Conservation (phyloP, 345 rosid genomes). For the Punica granatum region DNA sequence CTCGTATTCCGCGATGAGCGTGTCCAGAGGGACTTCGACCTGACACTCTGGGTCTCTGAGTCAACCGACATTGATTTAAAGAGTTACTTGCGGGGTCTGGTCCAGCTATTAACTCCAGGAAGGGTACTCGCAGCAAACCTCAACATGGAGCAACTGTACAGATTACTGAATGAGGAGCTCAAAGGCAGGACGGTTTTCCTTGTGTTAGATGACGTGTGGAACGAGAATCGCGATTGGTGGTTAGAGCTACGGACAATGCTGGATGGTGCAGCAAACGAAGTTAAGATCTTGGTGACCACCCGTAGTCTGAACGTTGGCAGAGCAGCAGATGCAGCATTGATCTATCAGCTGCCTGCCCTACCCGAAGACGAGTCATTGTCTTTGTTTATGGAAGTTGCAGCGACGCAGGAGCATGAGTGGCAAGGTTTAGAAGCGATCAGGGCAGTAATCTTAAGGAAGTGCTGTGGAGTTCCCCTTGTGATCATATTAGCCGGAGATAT, state of each 20-base stretch:
- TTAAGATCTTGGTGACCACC: slow-evolving; percentile 3
- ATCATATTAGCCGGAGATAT: not conserved
- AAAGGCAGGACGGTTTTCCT: not conserved
- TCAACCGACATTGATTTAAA: not conserved
- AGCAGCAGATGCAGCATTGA: accelerated
- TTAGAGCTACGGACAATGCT: not conserved
- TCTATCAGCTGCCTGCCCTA: not conserved
- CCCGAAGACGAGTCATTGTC: not conserved
- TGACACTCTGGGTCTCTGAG: not conserved
- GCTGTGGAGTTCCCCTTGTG: not conserved
- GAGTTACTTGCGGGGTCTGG: not conserved
- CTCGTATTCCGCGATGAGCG: not conserved
- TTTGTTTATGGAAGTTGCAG: not conserved
- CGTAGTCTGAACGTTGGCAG: not conserved
- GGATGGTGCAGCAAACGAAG: not conserved
- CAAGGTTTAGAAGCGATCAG: not conserved
- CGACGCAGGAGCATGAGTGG: accelerated
- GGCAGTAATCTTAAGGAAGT: not conserved
- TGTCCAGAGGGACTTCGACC: not conserved
- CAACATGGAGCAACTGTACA: not conserved
- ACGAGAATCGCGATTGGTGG: not conserved
- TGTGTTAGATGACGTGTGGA: slow-evolving; percentile 5
- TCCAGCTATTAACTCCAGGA: not conserved
- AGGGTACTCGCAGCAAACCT: not conserved
- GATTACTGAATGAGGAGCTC: not conserved